Conservation (phyloP, 371 early-diverging fungal species). For the Entomophthora muscae region DNA sequence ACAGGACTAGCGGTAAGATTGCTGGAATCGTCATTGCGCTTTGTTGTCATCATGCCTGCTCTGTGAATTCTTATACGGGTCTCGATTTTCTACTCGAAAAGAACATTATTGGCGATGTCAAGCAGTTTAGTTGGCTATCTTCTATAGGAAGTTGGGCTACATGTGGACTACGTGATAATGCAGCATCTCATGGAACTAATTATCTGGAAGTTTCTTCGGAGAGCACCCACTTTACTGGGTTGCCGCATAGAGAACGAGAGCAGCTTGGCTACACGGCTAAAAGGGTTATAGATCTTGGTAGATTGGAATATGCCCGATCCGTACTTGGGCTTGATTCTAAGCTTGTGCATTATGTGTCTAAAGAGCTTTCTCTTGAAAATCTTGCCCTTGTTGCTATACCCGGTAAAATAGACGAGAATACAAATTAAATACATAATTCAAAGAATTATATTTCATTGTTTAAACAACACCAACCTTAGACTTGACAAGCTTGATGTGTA, state of each 20-base stretch:
- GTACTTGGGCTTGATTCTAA: conserved; percentile 31
- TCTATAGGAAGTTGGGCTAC: conserved; percentile 60
- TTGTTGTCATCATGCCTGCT: conserved; percentile 80
- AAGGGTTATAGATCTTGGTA: conserved; percentile 46
- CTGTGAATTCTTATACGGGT: conserved; percentile 56
- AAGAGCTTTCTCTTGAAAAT: conserved; percentile 46
- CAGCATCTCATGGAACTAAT: background rate
- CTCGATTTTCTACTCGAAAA: conserved; percentile 27
- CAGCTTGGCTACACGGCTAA: conserved; percentile 53
- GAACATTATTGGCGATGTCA: conserved; percentile 21
- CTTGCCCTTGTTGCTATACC: conserved; percentile 43
- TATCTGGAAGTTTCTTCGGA: background rate
- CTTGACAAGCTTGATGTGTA: too few relatives aligned
- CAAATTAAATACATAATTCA: too few relatives aligned
- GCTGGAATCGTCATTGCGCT: conserved; percentile 67
- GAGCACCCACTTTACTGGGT: conserved; percentile 36
- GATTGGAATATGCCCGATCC: conserved; percentile 29
- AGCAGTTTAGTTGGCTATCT: conserved; percentile 34
- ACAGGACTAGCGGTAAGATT: conserved; percentile 21
- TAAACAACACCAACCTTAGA: too few relatives aligned
- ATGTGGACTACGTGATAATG: conserved; percentile 20
- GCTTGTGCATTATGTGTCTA: conserved; percentile 45
- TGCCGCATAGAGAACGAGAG: conserved; percentile 36
- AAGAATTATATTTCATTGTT: too few relatives aligned
- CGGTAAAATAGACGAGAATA: background rate